Evolutionary conservation across 2,329 filamentous ascomycete genomes (phyloP), one percentile per base, ranked within the genome.

Genomic region (Penicillium oxalicum): DNA sequence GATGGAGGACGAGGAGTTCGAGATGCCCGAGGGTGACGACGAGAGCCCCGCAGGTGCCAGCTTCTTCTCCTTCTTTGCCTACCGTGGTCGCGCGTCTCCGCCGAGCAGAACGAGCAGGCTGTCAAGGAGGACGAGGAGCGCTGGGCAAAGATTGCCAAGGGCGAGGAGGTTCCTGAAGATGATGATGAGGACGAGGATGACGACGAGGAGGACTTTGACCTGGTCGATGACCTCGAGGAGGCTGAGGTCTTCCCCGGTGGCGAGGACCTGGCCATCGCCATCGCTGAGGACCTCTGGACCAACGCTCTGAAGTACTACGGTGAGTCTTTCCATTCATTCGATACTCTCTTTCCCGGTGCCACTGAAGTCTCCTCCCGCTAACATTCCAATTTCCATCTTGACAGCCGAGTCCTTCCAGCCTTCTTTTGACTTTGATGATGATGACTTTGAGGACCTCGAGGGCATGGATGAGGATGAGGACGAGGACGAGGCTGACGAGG

Each of bases 21-120:
- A 66, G 32, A 24, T 36, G 25, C 33, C 42, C 11, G 65, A 69
- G 11, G 70, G 70, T 11, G 67, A 70, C 34, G 63, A 68, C 9
- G 65, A 78, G 12, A 79, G 80, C 40, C 77, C 86, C 53, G 82
- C 81, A 40, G 83, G 79, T 5, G 66, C 83, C 44, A 90, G 85
- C 71, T 95, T 96, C 78, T 96, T 96, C 67, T 82, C 83, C 49
- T 93, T 86, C 80, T 96, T 96, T 68, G 88, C 86, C 46, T 96
- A 84, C 74, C 81, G 78, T 53, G 88, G 82, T 55, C 75, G 80
- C 55, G 81, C 62, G 74, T 95, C 59, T 81, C 79, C 40, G 84
- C 81, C 2, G 86, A 88, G 69, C 87, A 94, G 77, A 85, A 80
- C 59, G 73, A 73, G 56, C 73, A 78, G 52, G 85, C 83, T 5